Evolutionary conservation across 306 rosid species (phyloP), one percentile per base, ranked within the genome.

Genomic region (Sicyos edulis): DNA sequence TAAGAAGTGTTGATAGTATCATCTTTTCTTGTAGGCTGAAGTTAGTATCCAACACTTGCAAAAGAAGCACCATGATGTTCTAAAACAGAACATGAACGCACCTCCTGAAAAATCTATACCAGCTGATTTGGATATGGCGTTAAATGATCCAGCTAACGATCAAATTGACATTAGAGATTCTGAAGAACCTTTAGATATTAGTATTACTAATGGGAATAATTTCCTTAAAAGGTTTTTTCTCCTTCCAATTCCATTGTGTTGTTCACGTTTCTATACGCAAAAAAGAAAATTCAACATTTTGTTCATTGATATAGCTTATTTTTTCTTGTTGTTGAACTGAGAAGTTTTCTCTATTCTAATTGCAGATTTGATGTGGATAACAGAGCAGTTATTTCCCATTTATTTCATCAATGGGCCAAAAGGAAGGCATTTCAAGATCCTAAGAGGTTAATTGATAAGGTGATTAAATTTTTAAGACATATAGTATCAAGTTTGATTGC

Each of bases 351-450:
- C 60, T 57, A 71, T 37, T 77, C 59, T 77, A 47, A 69, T 61
- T 73, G 51, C 78, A 92, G 98, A 83, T 92, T 92, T 74, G 21
- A 72, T 72, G 91, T 88, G 20, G 93, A 92, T 52, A 88, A 88
- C 24, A 88, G 96, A 82, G 83, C 93, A 73, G 73, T 83, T 73
- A 79, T 92, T 73, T 90, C 98, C 54, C 93, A 90, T 53, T 56
- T 92, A 80, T 92, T 92, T 77, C 92, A 88, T 81, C 88, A 90
- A 72, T 92, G 98, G 96, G 93, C 98, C 60, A 92, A 87, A 80
- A 92, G 87, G 83, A 86, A 84, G 86, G 98, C 96, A 76, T 92
- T 92, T 87, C 93, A 92, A 80, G 89, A 90, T 79, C 96, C 93
- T 34, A 88, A 86, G 83, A 88, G 96, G 86, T 79, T 92, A 80